Conservation (phyloP, 2,329 filamentous ascomycete species). For the Penicillium rolfsii region DNA sequence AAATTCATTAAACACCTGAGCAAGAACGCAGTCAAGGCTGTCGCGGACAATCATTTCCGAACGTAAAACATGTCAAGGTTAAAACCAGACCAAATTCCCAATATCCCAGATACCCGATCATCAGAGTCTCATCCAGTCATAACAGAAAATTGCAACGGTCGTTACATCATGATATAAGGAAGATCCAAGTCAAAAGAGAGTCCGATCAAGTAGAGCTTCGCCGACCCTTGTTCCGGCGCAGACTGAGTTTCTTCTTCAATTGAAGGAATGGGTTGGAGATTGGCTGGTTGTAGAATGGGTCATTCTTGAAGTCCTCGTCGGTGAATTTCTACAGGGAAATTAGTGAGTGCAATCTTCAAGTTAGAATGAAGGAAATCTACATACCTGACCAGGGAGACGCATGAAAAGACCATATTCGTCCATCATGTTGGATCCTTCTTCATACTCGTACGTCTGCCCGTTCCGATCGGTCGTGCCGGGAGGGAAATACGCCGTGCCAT, state of each 20-base stretch:
- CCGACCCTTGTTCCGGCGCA: conserved; percentile 32
- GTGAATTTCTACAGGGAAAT: conserved; percentile 41
- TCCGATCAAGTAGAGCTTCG: conserved; percentile 20
- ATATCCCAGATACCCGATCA: conserved; percentile 7
- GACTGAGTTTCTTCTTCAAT: conserved; percentile 34
- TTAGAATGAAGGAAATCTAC: conserved; percentile 38
- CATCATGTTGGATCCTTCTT: conserved; percentile 87
- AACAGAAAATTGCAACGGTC: neutral
- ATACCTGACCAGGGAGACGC: conserved; percentile 72
- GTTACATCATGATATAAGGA: conserved; percentile 13
- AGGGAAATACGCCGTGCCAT: conserved; percentile 77
- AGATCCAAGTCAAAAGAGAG: no score
- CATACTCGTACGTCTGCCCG: conserved; percentile 74
- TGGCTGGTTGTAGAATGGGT: conserved; percentile 43
- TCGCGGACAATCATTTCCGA: neutral
- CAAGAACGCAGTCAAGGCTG: conserved; percentile 3
- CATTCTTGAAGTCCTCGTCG: conserved; percentile 46
- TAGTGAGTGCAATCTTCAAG: conserved; percentile 5
- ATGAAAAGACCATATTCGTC: conserved; percentile 69
- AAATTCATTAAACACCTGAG: conserved; percentile 7
- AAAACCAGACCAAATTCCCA: conserved; percentile 1
- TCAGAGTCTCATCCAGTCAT: conserved; percentile 6
- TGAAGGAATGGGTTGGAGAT: conserved; percentile 34
- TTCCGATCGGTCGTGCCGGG: conserved; percentile 69
- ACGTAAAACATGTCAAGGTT: neutral